phyloP scores from a whole-genome alignment of 2,329 filamentous ascomycete species.

The Ophiostoma quercus region DNA sequence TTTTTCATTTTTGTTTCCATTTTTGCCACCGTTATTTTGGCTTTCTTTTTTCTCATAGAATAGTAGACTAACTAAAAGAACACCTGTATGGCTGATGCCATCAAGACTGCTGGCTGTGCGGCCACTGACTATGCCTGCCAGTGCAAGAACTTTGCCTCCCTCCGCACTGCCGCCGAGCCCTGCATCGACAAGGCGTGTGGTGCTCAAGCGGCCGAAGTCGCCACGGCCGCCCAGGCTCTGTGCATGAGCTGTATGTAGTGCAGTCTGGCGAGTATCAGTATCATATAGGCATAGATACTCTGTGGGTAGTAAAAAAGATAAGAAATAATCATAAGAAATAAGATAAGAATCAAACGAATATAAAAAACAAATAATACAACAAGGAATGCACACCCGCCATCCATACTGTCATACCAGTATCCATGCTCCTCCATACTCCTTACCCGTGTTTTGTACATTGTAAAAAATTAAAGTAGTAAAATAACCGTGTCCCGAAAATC shows the following conservation, averaged over 20 bases:
- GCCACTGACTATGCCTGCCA: slow-evolving; percentile 23
- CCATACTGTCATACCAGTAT: background rate
- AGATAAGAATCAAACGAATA: background rate
- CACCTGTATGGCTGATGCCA: background rate
- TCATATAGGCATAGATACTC: background rate
- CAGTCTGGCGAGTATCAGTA: too few relatives aligned
- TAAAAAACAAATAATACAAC: background rate
- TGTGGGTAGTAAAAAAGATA: background rate
- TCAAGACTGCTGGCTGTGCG: background rate
- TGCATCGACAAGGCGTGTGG: too few relatives aligned
- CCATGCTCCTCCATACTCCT: background rate
- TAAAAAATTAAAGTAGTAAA: too few relatives aligned
- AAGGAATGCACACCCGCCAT: too few relatives aligned
- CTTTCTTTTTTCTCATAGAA: too few relatives aligned
- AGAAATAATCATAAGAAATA: background rate
- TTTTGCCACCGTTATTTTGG: too few relatives aligned
- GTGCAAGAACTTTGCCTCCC: slow-evolving; percentile 20
- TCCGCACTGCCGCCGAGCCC: too few relatives aligned
- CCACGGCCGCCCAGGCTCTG: background rate
- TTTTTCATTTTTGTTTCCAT: background rate
- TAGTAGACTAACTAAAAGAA: background rate
- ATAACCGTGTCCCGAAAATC: background rate
- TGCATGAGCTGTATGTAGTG: background rate
- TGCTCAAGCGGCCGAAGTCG: too few relatives aligned
- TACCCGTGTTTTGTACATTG: background rate